Base-by-base conservation (phyloP, 2,329 filamentous ascomycete species). In the Monosporascus ibericus region DNA sequence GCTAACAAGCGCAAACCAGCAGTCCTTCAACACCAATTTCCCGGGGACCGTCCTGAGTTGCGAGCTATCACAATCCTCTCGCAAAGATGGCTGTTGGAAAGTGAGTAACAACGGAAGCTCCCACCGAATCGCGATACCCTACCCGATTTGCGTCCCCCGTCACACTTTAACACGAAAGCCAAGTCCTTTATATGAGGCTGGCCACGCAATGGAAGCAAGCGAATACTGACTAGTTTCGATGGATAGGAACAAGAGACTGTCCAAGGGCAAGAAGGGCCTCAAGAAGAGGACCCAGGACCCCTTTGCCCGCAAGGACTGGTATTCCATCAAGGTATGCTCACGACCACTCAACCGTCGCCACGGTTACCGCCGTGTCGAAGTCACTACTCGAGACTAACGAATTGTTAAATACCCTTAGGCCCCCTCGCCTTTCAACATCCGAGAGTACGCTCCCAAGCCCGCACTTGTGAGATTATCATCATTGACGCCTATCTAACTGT, bases 211-310 rank as follows among this genome's bases (percentile, higher is more conserved):
- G 30, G 30, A 34, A 34, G 30, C 30, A 34, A 34, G 30, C 30
- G 11, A 14, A 34, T 11, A 11, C 67, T 59, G 58, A 58, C 54
- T 53, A 47, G 30, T 34, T 55, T 61, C 62, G 17, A 17, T 64
- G 52, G 63, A 66, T 67, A 91, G 87, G 90, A 99, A 99, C 87
- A 99, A 99, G 91, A 91, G 94, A 85, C 86, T 99, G 82, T 97
- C 94, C 65, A 99, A 99, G 86, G 94, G 94, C 82, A 99, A 97
- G 90, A 99, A 99, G 87, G 92, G 94, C 78, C 84, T 97, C 75
- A 97, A 97, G 90, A 97, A 99, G 92, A 92, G 92, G 82, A 92
- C 92, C 71, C 81, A 87, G 69, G 94, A 99, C 78, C 92, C 94
- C 71, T 97, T 97, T 84, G 85, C 92, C 71, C 89, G 92, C 75